phyloP scores from a whole-genome alignment of 2,329 filamentous ascomycete genomes.

The Cladophialophora chaetospira region DNA sequence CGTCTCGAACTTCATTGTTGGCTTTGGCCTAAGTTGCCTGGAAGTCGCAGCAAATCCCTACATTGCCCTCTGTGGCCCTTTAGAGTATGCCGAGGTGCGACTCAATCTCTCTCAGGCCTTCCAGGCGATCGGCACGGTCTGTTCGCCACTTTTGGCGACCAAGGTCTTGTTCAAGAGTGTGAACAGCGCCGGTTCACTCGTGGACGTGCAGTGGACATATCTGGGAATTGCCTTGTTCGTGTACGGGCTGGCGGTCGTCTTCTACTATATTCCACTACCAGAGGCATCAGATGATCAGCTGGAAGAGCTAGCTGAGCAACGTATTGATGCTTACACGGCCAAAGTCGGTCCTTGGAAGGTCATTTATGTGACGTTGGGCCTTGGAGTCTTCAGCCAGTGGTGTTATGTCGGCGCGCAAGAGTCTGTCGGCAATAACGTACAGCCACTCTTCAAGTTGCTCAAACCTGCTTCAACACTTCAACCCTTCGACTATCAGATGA shows the following conservation, averaged over 20 bases:
- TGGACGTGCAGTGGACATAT: slow-evolving; percentile 67
- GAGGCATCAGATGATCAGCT: slow-evolving; percentile 64
- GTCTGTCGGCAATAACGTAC: slow-evolving; percentile 53
- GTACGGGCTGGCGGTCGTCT: slow-evolving; percentile 59
- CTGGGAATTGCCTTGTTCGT: slow-evolving; percentile 65
- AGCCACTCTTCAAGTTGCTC: slow-evolving; percentile 46
- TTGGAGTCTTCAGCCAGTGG: slow-evolving; percentile 59
- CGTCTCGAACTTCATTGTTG: slow-evolving; percentile 65
- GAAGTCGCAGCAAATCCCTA: slow-evolving; percentile 65
- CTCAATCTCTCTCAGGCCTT: slow-evolving; percentile 63
- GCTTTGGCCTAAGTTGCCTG: slow-evolving; percentile 60
- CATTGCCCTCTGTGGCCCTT: slow-evolving; percentile 62
- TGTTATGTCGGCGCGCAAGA: slow-evolving; percentile 66
- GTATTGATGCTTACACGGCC: slow-evolving; percentile 53
- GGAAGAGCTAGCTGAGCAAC: slow-evolving; percentile 55
- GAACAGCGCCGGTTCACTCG: slow-evolving; percentile 53
- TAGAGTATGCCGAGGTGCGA: slow-evolving; percentile 61
- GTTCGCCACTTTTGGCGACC: slow-evolving; percentile 61
- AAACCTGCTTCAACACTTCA: slow-evolving; percentile 35
- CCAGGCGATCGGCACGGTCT: slow-evolving; percentile 61
- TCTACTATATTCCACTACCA: slow-evolving; percentile 63
- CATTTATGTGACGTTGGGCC: slow-evolving; percentile 58
- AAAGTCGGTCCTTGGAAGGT: slow-evolving; percentile 50
- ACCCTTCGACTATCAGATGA: slow-evolving; percentile 51
- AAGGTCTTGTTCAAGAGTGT: slow-evolving; percentile 59